Percentiles rank a stretch among this genome's conserved stretches.
These are phyloP conservation scores for Backusella tarrabulga DNA, from an alignment of 192 early-diverging fungal genomes.

Conservation along the genomic window DNA sequence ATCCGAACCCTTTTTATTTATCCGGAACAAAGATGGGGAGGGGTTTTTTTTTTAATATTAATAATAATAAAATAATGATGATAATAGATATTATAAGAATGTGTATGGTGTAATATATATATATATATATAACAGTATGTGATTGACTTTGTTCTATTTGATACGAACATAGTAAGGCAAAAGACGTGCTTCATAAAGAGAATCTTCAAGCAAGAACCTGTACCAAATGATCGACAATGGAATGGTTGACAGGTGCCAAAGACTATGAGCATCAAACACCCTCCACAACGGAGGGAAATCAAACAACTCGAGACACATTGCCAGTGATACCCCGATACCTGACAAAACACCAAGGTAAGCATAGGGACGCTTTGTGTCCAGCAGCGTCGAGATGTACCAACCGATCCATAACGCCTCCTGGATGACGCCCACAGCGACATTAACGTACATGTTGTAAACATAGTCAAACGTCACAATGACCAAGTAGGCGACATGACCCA, in stretches of 20 bases:
- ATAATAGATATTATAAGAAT: too few species aligned
- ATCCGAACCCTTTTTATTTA: not conserved
- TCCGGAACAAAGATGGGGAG: not conserved
- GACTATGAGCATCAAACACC: slow-evolving; percentile 86
- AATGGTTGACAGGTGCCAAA: slow-evolving; percentile 94
- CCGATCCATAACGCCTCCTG: slow-evolving; percentile 75
- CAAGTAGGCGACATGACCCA: slow-evolving; percentile 72
- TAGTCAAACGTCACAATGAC: slow-evolving; percentile 82
- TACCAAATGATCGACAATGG: slow-evolving; percentile 79
- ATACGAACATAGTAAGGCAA: not conserved
- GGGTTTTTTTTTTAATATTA: not conserved
- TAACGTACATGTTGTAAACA: slow-evolving; percentile 92
- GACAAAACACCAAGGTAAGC: slow-evolving; percentile 64
- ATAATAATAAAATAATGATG: too few species aligned
- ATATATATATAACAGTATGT: not conserved
- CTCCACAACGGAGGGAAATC: slow-evolving; percentile 91
- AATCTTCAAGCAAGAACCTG: slow-evolving; percentile 80
- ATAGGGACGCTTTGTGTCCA: slow-evolving; percentile 42
- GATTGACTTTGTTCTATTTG: not conserved
- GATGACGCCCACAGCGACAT: slow-evolving; percentile 68
- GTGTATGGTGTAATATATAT: not conserved
- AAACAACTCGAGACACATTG: slow-evolving; percentile 85
- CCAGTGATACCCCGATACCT: slow-evolving; percentile 59
- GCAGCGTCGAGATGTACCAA: slow-evolving; percentile 51
- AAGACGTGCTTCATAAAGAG: slow-evolving; percentile 51